Conservation (phyloP, 192 early-diverging fungal genomes). For the Gorgonomyces haynaldii region DNA sequence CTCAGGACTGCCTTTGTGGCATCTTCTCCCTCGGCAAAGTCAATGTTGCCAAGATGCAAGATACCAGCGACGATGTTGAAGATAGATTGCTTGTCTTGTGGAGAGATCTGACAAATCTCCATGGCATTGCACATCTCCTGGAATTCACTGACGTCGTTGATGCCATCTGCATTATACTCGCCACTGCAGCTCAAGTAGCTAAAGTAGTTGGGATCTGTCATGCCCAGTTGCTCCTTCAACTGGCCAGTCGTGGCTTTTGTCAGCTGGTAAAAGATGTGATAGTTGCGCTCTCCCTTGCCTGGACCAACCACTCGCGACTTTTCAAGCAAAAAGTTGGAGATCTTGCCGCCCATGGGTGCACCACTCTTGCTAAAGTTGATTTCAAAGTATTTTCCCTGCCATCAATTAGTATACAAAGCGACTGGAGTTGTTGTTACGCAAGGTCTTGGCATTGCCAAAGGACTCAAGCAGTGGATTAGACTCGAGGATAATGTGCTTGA, state of each 20-base stretch:
- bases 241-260: slow-evolving; percentile 22
- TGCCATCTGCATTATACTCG: slow-evolving; percentile 69
- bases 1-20: slow-evolving; percentile 33
- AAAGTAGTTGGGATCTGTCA: slow-evolving; percentile 43
- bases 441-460: slow-evolving; percentile 97
- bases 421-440: slow-evolving; percentile 97
- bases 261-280: slow-evolving; percentile 73
- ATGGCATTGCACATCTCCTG: slow-evolving; percentile 82
- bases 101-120: slow-evolving; percentile 75
- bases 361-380: slow-evolving; percentile 90
- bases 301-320: slow-evolving; percentile 65
- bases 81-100: slow-evolving; percentile 72
- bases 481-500: slow-evolving; percentile 98
- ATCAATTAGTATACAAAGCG: slow-evolving; percentile 62
- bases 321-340: slow-evolving; percentile 95
- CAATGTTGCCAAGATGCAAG: slow-evolving; percentile 91
- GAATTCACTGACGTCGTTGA: slow-evolving; percentile 82
- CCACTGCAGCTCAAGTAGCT: slow-evolving; percentile 30
- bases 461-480: slow-evolving; percentile 96
- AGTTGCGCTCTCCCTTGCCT: slow-evolving; percentile 61
- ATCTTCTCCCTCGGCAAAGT: slow-evolving; percentile 73
- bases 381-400: slow-evolving; percentile 94
- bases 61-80: slow-evolving; percentile 87
- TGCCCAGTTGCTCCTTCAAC: slow-evolving; percentile 35
- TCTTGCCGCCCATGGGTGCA: slow-evolving; percentile 90